Evolutionary conservation across 495 filamentous ascomycete species (phyloP).

Genomic region (Cetradonia linearis): DNA sequence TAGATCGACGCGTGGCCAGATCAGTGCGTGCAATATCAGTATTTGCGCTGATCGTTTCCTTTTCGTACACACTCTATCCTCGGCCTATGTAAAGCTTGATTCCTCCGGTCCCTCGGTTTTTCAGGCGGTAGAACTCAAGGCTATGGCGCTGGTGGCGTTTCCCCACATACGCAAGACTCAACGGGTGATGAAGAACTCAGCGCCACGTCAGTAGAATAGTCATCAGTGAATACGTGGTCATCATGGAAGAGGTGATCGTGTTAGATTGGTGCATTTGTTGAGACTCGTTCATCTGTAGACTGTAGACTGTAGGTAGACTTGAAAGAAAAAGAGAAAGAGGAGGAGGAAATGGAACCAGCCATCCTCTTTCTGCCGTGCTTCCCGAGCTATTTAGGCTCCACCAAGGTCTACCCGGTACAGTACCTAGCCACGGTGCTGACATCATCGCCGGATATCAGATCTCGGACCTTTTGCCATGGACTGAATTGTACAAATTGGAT

Average conservation of each 20-base stretch:
- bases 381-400: slow-evolving; percentile 1
- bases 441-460: background rate
- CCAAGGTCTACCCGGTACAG: background rate
- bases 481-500: background rate
- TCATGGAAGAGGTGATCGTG: background rate
- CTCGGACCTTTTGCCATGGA: background rate
- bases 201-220: background rate
- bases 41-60: background rate
- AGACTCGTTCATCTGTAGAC: background rate
- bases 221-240: background rate
- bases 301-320: background rate
- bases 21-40: background rate
- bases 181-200: background rate
- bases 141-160: slow-evolving; percentile 1
- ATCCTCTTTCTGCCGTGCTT: slow-evolving; percentile 1
- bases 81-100: background rate
- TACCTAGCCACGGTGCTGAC: background rate
- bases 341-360: background rate
- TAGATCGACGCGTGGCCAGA: slow-evolving; percentile 3
- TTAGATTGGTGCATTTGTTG: background rate
- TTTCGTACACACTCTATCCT: background rate
- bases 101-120: background rate
- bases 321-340: background rate
- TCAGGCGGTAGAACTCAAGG: background rate
- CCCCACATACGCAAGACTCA: slow-evolving; percentile 9